phyloP scores from a whole-genome alignment of 1,284 basidiomycete species.

The Ustilago cynodontis region DNA sequence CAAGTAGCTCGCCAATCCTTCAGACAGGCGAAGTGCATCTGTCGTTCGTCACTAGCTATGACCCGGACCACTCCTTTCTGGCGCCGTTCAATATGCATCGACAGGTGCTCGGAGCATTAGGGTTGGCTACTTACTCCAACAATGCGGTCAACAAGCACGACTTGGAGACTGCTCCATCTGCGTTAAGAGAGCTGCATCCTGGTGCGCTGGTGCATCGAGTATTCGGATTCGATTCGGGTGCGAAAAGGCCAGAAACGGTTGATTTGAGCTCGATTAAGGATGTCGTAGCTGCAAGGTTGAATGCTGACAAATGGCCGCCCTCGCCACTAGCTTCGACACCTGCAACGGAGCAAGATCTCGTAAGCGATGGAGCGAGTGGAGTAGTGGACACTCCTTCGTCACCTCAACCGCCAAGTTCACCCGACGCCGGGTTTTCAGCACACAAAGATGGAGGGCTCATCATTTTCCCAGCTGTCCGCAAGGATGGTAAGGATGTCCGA shows the following conservation, averaged over 20 bases:
- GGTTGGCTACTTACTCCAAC: slow-evolving; percentile 51
- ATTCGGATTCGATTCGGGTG: slow-evolving; percentile 63
- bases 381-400: background rate
- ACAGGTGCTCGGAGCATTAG: slow-evolving; percentile 66
- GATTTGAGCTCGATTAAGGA: slow-evolving; percentile 56
- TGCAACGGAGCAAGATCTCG: background rate
- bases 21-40: slow-evolving; percentile 65
- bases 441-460: slow-evolving; percentile 57
- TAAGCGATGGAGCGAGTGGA: background rate
- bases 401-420: slow-evolving; percentile 7
- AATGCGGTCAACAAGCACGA: slow-evolving; percentile 23
- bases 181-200: slow-evolving; percentile 60
- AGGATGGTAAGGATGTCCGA: slow-evolving; percentile 65
- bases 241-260: slow-evolving; percentile 51
- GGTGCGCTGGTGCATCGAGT: slow-evolving; percentile 64
- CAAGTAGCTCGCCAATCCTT: slow-evolving; percentile 39
- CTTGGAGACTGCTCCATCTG: slow-evolving; percentile 51
- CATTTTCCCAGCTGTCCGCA: slow-evolving; percentile 66
- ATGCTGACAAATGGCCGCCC: slow-evolving; percentile 1
- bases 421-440: slow-evolving; percentile 54
- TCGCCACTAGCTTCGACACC: slow-evolving; percentile 6
- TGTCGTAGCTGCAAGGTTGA: slow-evolving; percentile 32
- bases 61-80: slow-evolving; percentile 64
- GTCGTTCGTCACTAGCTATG: slow-evolving; percentile 65
- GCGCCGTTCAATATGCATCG: slow-evolving; percentile 66